Evolutionary conservation across 345 rosid species (phyloP).

Genomic region (Salix koriyanagi): DNA sequence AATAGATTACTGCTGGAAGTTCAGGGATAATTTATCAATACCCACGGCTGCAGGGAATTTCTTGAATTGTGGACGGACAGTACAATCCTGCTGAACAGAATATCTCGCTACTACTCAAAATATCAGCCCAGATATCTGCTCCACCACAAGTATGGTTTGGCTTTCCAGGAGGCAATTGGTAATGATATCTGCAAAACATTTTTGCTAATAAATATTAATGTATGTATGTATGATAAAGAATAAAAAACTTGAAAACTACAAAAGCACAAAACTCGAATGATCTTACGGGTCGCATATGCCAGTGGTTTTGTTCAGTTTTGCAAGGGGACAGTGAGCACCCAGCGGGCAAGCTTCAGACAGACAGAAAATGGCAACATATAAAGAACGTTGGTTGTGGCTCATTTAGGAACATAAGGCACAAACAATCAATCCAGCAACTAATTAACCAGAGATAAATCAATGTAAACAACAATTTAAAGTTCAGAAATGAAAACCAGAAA

Average conservation of each 20-base stretch:
- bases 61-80: slow-evolving; percentile 74
- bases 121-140: slow-evolving; percentile 91
- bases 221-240: slow-evolving; percentile 28
- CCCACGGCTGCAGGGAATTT: slow-evolving; percentile 83
- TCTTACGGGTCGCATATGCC: slow-evolving; percentile 97
- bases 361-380: slow-evolving; percentile 1
- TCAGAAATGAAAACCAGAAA: neutral
- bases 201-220: slow-evolving; percentile 44
- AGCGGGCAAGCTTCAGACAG: slow-evolving; percentile 79
- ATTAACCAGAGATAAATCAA: neutral
- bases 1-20: slow-evolving; percentile 21
- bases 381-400: neutral
- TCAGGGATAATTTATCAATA: slow-evolving; percentile 44
- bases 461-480: neutral
- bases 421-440: neutral
- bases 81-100: slow-evolving; percentile 92
- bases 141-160: slow-evolving; percentile 87
- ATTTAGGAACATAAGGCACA: neutral
- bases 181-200: slow-evolving; percentile 67
- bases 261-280: slow-evolving; percentile 16
- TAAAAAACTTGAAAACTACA: slow-evolving; percentile 1
- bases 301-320: slow-evolving; percentile 61
- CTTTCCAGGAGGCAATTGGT: slow-evolving; percentile 75
- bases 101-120: slow-evolving; percentile 64
- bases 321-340: slow-evolving; percentile 84